Percentiles rank a stretch among this genome's conserved stretches.
phyloP scores from a whole-genome alignment of 2,329 filamentous ascomycete species.

The Ophiosphaerella narmari region DNA sequence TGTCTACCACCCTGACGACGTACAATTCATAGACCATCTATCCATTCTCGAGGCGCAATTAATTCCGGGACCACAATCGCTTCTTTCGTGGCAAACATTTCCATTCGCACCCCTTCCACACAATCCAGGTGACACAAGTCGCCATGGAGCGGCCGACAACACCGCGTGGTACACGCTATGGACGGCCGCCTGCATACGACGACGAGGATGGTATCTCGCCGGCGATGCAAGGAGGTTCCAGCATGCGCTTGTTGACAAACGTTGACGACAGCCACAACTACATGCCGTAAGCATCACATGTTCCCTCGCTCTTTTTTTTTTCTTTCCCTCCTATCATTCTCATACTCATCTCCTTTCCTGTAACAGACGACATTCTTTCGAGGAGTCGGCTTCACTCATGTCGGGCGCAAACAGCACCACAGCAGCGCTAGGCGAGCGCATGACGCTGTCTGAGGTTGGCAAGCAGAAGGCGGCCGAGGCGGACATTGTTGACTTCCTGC shows the following conservation, averaged over 20 bases:
- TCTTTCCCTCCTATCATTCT: constrained; percentile 18
- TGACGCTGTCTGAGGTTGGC: constrained; percentile 32
- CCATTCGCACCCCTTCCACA: too few species aligned
- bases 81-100: constrained; percentile 5
- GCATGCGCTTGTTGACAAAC: constrained; percentile 57
- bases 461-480: constrained; percentile 41
- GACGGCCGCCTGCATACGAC: constrained; percentile 52
- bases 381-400: constrained; percentile 41
- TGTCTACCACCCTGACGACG: too few species aligned
- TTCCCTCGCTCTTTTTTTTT: constrained; percentile 6
- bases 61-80: constrained; percentile 15
- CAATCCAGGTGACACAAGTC: constrained; percentile 18
- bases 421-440: constrained; percentile 37
- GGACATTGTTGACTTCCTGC: constrained; percentile 51
- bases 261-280: constrained; percentile 49
- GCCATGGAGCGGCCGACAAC: constrained; percentile 42
- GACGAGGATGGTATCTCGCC: constrained; percentile 45
- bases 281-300: constrained; percentile 49
- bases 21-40: neutral
- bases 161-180: constrained; percentile 43
- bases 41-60: constrained; percentile 20
- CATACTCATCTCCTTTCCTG: constrained; percentile 27
- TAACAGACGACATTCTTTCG: constrained; percentile 32
- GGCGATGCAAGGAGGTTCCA: constrained; percentile 48
- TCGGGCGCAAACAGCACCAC: constrained; percentile 38